Evolutionary conservation across 257 asterid genomes (phyloP), one percentile per base, ranked within the genome.

Genomic region (Pogostemon cablin): DNA sequence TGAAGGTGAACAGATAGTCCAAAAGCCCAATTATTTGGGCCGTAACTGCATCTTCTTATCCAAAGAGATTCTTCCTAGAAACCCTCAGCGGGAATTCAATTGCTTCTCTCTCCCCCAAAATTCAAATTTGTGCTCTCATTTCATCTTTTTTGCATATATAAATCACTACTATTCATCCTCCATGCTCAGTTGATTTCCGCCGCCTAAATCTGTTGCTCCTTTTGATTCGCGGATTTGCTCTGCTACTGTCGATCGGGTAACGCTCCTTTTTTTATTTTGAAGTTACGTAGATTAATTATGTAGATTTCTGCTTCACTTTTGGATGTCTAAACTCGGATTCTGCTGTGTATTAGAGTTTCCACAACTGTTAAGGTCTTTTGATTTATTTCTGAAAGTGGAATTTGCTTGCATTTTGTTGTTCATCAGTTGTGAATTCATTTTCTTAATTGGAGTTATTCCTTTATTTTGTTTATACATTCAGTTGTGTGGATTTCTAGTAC

Each of bases 21-120:
- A 1, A 25, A 25, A 25, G 32, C 32, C 32, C 32, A 25, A 25
- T 25, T 25, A 25, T 25, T 25, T 25, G 32, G 32, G 32, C 32
- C 32, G 1, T 25, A 25, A 25, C 32, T 25, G 32, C 0, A 25
- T 25, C 32, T 25, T 25, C 32, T 25, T 25, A 25, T 25, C 32
- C 32, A 25, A 25, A 25, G 32, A 25, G 37, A 5, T 12, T 4
- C 15, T 52, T 69, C 72, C 41, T 44, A 4, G 66, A 49, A 77
- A 49, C 34, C 65, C 75, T 42, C 65, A 74, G 80, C 83, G 83
- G 83, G 75, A 75, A 71, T 67, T 43, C 67, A 48, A 8, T 50
- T 39, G 47, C 57, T n/a, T 47, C 56, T 42, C 58, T 76, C 65
- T 63, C 42, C 17, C 72, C 64, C 76, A 67, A 80, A 69, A 76